phyloP scores from a whole-genome alignment of 139 green algal genomes.

The Tetradesmus lagerheimii region DNA sequence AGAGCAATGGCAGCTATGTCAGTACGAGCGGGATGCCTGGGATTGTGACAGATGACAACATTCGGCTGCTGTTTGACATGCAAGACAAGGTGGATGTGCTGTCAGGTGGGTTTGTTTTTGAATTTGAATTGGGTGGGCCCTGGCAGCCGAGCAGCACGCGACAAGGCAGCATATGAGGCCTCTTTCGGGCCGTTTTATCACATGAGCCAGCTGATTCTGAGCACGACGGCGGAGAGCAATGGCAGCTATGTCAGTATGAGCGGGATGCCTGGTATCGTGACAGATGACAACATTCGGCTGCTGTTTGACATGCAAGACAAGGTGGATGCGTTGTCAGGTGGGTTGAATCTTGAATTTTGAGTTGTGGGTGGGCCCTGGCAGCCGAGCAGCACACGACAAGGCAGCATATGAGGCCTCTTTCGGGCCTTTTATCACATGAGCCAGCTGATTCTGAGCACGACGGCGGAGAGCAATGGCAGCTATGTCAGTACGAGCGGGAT shows the following conservation, averaged over 20 bases:
- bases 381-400: conserved; percentile 65
- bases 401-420: conserved; percentile 86
- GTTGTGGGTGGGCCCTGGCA: conserved; percentile 76
- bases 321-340: too few species aligned
- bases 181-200: conserved; percentile 95
- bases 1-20: conserved; percentile 22
- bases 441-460: conserved; percentile 81
- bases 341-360: too few species aligned
- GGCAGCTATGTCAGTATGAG: conserved; percentile 38
- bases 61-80: conserved; percentile 85
- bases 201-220: conserved; percentile 83
- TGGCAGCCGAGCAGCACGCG: conserved; percentile 56
- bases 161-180: conserved; percentile 82
- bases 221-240: conserved; percentile 53
- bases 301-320: too few species aligned
- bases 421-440: conserved; percentile 93
- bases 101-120: conserved; percentile 54
- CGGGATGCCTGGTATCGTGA: conserved; percentile 77
- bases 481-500: conserved; percentile 51
- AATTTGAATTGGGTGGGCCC: conserved; percentile 89
- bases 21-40: conserved; percentile 59
- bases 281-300: conserved; percentile 44
- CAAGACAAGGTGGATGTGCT: conserved; percentile 78
- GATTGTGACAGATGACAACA: conserved; percentile 72
- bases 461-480: neutral